Evolutionary conservation across 768 basidiomycete genomes (phyloP), one percentile per base, ranked within the genome.

Genomic region (Lactarius trivialis): DNA sequence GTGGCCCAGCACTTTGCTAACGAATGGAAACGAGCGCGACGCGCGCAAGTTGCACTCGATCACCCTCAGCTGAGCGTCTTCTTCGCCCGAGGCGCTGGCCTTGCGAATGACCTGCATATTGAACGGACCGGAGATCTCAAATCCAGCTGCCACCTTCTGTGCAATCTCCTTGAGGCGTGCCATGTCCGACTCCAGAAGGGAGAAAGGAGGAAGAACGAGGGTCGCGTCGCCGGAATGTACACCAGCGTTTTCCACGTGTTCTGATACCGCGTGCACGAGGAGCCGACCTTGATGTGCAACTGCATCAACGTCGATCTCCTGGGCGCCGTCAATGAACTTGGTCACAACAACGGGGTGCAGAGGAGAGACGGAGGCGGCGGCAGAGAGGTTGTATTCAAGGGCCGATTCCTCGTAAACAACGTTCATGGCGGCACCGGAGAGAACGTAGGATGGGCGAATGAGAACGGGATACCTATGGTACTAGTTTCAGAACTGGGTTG

Each of bases 21-120:
- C 97, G 77, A 99, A 99, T 65, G 96, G 95, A 89, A 98, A 98
- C 33, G 93, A 96, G 24, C 97, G 88, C 28, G 96, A 98, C 17
- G 97, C 97, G 61, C 97, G 91, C 36, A 98, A 79, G 75, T 99
- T 99, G 76, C 97, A 99, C 75, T 99, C 97, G 67, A 99, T 99
- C 67, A 98, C 97, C 79, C 96, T 98, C 68, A 98, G 84, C 60
- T 85, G 82, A 12, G 85, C 76, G 84, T 79, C 62, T 84, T 79
- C 62, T 85, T 81, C 76, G 4, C 74, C 76, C 17, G 73, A 71
- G 26, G 79, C 79, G 6, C 79, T 78, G 2, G 82, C 74, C 73
- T 93, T 92, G 72, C 90, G 85, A 77, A 99, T 98, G 73, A 99
- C 84, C 75, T 99, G 97, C 95, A 99, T 99, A 75, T 99, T 99